Evolutionary conservation across 1,284 basidiomycete species (phyloP).

Genomic region (Ganoderma lucidum): DNA sequence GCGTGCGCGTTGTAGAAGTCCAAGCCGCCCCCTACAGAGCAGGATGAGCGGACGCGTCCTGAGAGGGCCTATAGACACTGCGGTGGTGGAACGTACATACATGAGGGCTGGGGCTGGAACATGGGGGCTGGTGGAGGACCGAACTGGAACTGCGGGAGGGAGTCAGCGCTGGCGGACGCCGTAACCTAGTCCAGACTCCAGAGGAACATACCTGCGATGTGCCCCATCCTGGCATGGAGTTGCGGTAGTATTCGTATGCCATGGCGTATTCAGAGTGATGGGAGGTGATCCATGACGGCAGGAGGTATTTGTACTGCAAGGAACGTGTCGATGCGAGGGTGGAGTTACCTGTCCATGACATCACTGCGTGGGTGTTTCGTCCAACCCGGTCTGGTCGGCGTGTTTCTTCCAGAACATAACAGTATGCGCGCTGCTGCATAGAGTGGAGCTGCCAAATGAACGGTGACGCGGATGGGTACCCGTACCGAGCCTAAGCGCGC

Average conservation of each 20-base stretch:
- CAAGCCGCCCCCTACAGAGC: constrained; percentile 57
- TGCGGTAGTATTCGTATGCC: constrained; percentile 37
- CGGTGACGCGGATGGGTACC: background rate
- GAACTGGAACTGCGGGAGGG: constrained; percentile 54
- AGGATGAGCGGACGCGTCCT: constrained; percentile 7
- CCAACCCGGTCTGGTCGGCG: too few species aligned
- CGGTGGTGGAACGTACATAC: constrained; percentile 43
- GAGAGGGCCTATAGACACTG: background rate
- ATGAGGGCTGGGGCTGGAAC: constrained; percentile 67
- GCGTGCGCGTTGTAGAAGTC: constrained; percentile 72
- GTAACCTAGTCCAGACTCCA: background rate
- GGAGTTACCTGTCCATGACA: background rate
- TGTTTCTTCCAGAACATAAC: too few species aligned
- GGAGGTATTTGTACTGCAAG: background rate
- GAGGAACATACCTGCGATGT: constrained; percentile 31
- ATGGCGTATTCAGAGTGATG: constrained; percentile 14
- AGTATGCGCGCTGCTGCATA: background rate
- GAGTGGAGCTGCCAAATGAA: background rate
- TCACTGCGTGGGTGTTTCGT: background rate
- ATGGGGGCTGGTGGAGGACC: constrained; percentile 58
- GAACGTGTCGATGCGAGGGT: background rate
- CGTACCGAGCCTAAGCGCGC: background rate
- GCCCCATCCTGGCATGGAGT: constrained; percentile 36
- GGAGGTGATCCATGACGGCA: background rate
- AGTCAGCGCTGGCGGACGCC: background rate